phyloP scores from a whole-genome alignment of 495 filamentous ascomycete species.

The Talaromyces liani region DNA sequence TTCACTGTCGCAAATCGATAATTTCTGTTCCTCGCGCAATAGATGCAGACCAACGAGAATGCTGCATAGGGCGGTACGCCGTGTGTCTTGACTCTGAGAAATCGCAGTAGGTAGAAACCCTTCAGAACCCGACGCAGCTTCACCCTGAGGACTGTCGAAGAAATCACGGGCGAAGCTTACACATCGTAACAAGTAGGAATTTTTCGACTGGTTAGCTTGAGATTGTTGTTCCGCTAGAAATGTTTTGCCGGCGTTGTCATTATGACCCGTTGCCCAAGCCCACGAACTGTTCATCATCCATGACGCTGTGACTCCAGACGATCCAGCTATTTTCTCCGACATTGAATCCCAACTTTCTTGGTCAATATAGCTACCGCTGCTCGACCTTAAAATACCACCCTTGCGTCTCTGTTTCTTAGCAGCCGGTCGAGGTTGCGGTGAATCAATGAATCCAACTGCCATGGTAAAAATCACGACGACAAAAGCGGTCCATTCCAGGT shows the following conservation, averaged over 20 bases:
- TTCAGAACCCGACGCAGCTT: constrained; percentile 39
- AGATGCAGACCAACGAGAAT: constrained; percentile 77
- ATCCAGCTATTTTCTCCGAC: constrained; percentile 48
- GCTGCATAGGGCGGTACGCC: constrained; percentile 54
- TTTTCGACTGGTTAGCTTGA: constrained; percentile 23
- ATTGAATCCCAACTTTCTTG: constrained; percentile 58
- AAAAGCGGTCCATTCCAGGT: constrained; percentile 73
- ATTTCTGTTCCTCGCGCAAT: constrained; percentile 79
- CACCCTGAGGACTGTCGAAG: constrained; percentile 45
- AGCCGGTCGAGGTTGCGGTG: constrained; percentile 20
- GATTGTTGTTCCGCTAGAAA: constrained; percentile 15
- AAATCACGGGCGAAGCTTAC: constrained; percentile 46
- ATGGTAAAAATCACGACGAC: constrained; percentile 64
- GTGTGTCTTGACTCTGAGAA: constrained; percentile 42
- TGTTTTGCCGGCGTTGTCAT: constrained; percentile 29
- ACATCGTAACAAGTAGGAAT: constrained; percentile 38
- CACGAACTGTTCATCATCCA: constrained; percentile 66
- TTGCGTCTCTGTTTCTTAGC: constrained; percentile 40
- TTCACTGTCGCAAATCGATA: constrained; percentile 58
- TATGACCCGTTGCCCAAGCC: constrained; percentile 64
- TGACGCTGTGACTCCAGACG: constrained; percentile 45
- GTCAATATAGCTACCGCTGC: constrained; percentile 49
- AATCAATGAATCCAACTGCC: constrained; percentile 43
- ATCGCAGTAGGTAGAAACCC: constrained; percentile 57
- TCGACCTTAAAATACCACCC: constrained; percentile 48